Evolutionary conservation across 106 monocot species (phyloP).

Genomic region (Agapanthus africanus): DNA sequence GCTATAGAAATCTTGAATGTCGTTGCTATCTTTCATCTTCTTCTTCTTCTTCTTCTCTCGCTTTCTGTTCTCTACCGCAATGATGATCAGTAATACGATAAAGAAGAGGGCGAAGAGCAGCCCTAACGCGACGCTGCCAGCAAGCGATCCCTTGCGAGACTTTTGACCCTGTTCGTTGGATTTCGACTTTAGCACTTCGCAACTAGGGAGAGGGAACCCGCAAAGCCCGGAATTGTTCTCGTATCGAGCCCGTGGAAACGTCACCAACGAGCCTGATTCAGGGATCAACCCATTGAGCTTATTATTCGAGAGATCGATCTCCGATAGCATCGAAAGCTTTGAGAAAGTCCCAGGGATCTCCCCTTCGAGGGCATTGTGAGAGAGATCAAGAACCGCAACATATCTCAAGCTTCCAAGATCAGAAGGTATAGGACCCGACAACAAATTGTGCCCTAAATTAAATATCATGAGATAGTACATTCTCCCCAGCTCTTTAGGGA

Average conservation of each 20-base stretch:
- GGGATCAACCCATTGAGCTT: slow-evolving; percentile 76
- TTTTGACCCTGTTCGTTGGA: not conserved
- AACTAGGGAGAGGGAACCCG: slow-evolving; percentile 54
- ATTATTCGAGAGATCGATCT: slow-evolving; percentile 86
- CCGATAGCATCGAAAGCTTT: slow-evolving; percentile 52
- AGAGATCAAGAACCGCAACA: slow-evolving; percentile 72
- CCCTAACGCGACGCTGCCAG: slow-evolving; percentile 10
- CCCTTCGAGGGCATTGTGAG: slow-evolving; percentile 70
- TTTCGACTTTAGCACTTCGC: not conserved
- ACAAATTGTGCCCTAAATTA: slow-evolving; percentile 74
- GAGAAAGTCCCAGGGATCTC: slow-evolving; percentile 60
- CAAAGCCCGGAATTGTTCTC: slow-evolving; percentile 68
- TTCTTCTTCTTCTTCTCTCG: slow-evolving; percentile 24
- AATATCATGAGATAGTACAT: slow-evolving; percentile 78
- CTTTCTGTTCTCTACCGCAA: slow-evolving; percentile 5
- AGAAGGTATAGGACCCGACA: slow-evolving; percentile 57
- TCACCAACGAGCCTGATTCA: slow-evolving; percentile 64
- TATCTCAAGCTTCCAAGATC: slow-evolving; percentile 40
- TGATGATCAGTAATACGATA: not conserved
- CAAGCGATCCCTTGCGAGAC: not conserved
- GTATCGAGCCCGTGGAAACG: slow-evolving; percentile 32
- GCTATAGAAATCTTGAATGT: slow-evolving; percentile 44
- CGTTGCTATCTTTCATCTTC: slow-evolving; percentile 7
- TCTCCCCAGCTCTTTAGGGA: slow-evolving; percentile 56
- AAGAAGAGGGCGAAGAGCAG: slow-evolving; percentile 7